Conservation (phyloP, 2,329 filamentous ascomycete species). For the Fusarium sp. region DNA sequence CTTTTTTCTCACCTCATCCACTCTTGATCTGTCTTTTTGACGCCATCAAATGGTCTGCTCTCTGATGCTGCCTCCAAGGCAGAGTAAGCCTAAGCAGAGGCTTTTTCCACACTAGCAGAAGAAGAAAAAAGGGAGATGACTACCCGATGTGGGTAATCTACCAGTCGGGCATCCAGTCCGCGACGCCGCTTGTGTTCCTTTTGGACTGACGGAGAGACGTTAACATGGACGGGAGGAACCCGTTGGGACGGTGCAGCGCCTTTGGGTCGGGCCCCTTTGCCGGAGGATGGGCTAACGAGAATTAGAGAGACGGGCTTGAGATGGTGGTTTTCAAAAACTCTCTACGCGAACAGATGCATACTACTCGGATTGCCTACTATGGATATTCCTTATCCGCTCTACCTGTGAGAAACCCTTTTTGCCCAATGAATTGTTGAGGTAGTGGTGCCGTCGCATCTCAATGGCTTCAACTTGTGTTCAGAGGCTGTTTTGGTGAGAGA, state of each 20-base stretch:
- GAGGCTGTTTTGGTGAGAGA: slow-evolving; percentile 19
- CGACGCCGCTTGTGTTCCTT: slow-evolving; percentile 18
- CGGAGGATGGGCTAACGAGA: slow-evolving; percentile 22
- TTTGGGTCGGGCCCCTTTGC: slow-evolving; percentile 25
- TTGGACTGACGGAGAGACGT: slow-evolving; percentile 15
- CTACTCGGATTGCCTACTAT: neutral
- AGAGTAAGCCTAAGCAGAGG: slow-evolving; percentile 23
- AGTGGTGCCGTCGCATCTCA: slow-evolving; percentile 1
- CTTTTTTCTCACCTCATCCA: neutral
- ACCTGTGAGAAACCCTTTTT: neutral
- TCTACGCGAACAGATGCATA: slow-evolving; percentile 6
- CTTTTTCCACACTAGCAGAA: slow-evolving; percentile 16
- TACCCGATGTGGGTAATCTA: slow-evolving; percentile 28
- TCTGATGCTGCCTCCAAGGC: slow-evolving; percentile 4
- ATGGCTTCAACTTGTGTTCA: slow-evolving; percentile 8
- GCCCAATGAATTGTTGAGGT: slow-evolving; percentile 4
- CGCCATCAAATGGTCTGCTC: slow-evolving; percentile 23
- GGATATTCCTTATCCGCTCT: neutral
- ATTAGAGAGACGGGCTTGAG: slow-evolving; percentile 2
- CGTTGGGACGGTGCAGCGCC: slow-evolving; percentile 28
- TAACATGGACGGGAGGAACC: slow-evolving; percentile 27
- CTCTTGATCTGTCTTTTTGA: slow-evolving; percentile 19
- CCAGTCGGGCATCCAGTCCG: slow-evolving; percentile 19
- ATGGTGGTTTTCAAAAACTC: slow-evolving; percentile 9
- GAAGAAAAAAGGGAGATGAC: slow-evolving; percentile 29